These are phyloP conservation scores for Apiotrichum gamsii DNA, from an alignment of 1,284 basidiomycete species.

Conservation along the genomic window DNA sequence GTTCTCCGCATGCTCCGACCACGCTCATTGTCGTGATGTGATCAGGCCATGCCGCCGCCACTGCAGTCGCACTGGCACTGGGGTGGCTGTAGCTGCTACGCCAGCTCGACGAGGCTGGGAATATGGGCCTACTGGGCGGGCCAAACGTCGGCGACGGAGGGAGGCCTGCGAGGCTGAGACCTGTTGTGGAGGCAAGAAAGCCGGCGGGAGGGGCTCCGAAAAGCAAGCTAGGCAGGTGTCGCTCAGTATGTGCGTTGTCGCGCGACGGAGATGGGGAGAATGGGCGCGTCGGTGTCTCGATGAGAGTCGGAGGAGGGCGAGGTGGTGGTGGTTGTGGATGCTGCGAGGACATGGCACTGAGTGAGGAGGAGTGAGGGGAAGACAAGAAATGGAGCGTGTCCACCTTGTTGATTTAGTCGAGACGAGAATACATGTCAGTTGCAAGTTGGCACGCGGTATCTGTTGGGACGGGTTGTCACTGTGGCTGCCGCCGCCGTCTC, in stretches of 20 bases:
- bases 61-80: no score
- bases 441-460: no score
- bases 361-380: not conserved
- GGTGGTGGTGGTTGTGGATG: not conserved
- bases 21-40: not conserved
- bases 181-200: not conserved
- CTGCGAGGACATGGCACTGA: not conserved
- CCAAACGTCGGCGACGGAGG: not conserved
- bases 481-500: no score
- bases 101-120: no score
- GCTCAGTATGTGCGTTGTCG: conserved; percentile 16
- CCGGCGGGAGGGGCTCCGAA: conserved; percentile 13
- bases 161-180: not conserved
- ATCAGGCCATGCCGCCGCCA: no score
- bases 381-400: no score
- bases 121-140: no score
- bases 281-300: conserved; percentile 3
- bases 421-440: no score
- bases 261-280: conserved; percentile 19
- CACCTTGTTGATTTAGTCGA: no score
- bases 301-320: not conserved
- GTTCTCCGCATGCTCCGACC: not conserved
- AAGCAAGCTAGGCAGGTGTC: conserved; percentile 17
- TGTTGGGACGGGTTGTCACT: no score
- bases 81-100: no score